phyloP scores from a whole-genome alignment of 73 alveolate species.

The Tetrahymena malaccensis region DNA sequence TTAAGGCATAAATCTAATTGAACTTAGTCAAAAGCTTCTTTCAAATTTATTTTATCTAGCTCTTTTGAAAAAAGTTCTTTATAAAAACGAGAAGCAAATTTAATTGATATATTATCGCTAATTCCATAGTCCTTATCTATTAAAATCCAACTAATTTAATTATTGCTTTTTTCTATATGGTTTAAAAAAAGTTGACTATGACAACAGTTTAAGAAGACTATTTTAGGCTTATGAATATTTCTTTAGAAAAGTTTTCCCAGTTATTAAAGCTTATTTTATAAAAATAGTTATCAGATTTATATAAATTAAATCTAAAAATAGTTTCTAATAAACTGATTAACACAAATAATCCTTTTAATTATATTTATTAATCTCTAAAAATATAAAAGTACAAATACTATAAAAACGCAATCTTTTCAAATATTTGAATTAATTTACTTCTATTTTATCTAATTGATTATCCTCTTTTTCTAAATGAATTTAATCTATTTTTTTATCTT shows the following conservation, averaged over 20 bases:
- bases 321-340: too few species aligned
- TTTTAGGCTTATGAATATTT: neutral
- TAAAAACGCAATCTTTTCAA: too few species aligned
- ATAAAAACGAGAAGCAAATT: neutral
- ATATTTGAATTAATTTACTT: neutral
- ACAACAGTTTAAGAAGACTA: neutral
- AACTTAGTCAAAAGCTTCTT: neutral
- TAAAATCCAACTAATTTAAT: neutral
- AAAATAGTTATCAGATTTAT: too few species aligned
- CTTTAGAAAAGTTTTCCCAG: neutral
- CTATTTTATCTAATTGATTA: neutral
- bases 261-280: neutral
- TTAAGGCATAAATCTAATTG: neutral
- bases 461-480: neutral
- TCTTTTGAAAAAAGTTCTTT: too few species aligned
- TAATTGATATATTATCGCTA: neutral
- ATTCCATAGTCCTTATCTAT: neutral
- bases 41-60: neutral
- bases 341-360: too few species aligned
- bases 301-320: too few species aligned
- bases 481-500: neutral
- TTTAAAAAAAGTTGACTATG: neutral
- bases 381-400: too few species aligned
- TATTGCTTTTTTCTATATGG: neutral
- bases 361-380: too few species aligned